These are phyloP conservation scores for Yamadazyma triangularis DNA, from an alignment of 1,139 yeast genomes.

Conservation along the genomic window DNA sequence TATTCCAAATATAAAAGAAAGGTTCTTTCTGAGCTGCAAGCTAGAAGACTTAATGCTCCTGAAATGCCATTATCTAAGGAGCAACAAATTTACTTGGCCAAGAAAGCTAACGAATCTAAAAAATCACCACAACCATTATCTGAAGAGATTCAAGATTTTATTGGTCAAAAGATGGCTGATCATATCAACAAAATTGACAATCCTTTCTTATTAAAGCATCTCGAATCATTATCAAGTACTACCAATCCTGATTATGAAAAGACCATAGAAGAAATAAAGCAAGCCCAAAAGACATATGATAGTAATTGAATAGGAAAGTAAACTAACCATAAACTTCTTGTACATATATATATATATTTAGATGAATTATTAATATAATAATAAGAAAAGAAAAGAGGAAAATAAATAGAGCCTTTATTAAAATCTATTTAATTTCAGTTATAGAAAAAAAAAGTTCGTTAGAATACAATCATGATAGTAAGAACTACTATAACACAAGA, in stretches of 20 bases:
- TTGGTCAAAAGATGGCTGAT: conserved; percentile 65
- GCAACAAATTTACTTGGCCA: conserved; percentile 60
- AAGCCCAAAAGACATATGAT: conserved; percentile 2
- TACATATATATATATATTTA: too few relatives aligned
- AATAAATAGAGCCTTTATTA: too few relatives aligned
- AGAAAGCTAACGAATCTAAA: conserved; percentile 26
- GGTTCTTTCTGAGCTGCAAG: conserved; percentile 54
- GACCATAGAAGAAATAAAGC: conserved; percentile 13
- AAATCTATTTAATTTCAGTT: too few relatives aligned
- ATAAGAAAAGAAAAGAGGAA: too few relatives aligned
- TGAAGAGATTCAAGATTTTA: conserved; percentile 61
- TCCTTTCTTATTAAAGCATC: conserved; percentile 35
- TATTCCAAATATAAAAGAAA: conserved; percentile 56
- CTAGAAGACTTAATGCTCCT: conserved; percentile 63
- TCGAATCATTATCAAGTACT: conserved; percentile 33
- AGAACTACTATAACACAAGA: too few relatives aligned
- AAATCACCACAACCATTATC: conserved; percentile 47
- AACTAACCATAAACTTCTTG: too few relatives aligned
- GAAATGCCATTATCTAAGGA: conserved; percentile 71
- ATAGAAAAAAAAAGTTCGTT: too few relatives aligned
- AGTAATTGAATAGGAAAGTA: too few relatives aligned
- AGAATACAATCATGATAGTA: too few relatives aligned
- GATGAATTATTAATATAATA: too few relatives aligned
- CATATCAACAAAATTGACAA: conserved; percentile 42
- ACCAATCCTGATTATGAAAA: conserved; percentile 28